Conservation (phyloP, 2,329 filamentous ascomycete genomes). For the Bipolaris oryzae region DNA sequence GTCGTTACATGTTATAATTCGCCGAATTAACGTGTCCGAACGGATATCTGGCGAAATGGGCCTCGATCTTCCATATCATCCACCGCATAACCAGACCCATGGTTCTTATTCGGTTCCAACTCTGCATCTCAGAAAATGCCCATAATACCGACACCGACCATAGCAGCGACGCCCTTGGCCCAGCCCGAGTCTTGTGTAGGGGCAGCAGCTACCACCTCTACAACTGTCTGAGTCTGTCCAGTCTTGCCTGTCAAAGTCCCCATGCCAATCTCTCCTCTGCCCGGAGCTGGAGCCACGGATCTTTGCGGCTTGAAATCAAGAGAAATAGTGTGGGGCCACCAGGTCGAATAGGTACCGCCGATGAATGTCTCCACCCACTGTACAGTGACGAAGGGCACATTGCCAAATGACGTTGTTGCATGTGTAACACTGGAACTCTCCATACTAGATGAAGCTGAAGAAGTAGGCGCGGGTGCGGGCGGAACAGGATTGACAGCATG, state of each 20-base stretch:
- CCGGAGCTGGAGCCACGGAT: slow-evolving; percentile 32
- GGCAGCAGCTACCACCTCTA: slow-evolving; percentile 29
- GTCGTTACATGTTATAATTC: slow-evolving; percentile 1
- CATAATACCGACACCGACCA: slow-evolving; percentile 32
- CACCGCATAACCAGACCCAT: not conserved
- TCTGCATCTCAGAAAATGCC: slow-evolving; percentile 21
- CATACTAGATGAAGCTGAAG: not conserved
- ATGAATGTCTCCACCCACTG: slow-evolving; percentile 44
- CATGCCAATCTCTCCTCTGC: slow-evolving; percentile 42
- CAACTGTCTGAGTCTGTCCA: slow-evolving; percentile 37
- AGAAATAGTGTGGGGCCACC: slow-evolving; percentile 40
- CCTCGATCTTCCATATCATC: not conserved
- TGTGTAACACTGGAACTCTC: not conserved
- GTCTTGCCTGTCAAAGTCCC: slow-evolving; percentile 41
- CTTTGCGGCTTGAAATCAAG: slow-evolving; percentile 31
- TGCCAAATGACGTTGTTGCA: slow-evolving; percentile 7
- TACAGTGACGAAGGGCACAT: slow-evolving; percentile 34
- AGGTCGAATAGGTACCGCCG: slow-evolving; percentile 34
- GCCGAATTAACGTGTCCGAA: slow-evolving; percentile 1
- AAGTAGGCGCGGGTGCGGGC: slow-evolving; percentile 1
- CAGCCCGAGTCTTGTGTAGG: slow-evolving; percentile 23
- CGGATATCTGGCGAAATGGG: not conserved
- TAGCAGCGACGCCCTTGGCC: slow-evolving; percentile 27
- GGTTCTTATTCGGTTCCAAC: not conserved
- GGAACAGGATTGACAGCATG: slow-evolving; percentile 8